Evolutionary conservation across 176 grass and related monocot species (phyloP).

Genomic region (Oryza nivara): DNA sequence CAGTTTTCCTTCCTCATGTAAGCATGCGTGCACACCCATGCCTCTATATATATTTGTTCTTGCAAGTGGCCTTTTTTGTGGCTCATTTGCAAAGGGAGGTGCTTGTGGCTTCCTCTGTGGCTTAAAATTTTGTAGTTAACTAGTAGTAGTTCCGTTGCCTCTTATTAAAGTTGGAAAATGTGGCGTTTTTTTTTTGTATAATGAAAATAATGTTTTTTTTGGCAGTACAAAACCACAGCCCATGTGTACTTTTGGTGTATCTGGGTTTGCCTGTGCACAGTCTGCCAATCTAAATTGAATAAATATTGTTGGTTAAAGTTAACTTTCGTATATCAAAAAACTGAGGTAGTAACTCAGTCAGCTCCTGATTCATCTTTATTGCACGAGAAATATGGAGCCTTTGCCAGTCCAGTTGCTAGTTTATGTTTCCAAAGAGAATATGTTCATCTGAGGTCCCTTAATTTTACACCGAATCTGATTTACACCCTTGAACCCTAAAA

Average conservation of each 20-base stretch:
- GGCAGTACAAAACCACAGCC: neutral
- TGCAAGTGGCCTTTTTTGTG: neutral
- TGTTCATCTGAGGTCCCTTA: too few species aligned
- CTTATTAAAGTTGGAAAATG: neutral
- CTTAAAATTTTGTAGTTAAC: constrained; percentile 29
- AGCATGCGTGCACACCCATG: neutral
- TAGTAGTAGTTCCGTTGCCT: constrained; percentile 10
- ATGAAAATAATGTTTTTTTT: constrained; percentile 5
- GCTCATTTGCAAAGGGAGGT: neutral
- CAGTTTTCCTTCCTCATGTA: constrained; percentile 4
- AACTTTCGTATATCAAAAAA: too few species aligned
- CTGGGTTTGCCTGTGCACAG: neutral
- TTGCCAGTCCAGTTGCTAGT: too few species aligned
- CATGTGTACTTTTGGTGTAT: neutral
- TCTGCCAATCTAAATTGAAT: neutral
- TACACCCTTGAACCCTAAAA: too few species aligned
- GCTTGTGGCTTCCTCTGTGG: neutral
- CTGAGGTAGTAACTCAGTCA: neutral
- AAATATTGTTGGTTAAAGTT: too few species aligned
- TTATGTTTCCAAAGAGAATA: too few species aligned
- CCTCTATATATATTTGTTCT: constrained; percentile 19
- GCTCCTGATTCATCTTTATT: neutral
- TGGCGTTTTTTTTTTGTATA: constrained; percentile 12
- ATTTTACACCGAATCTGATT: too few species aligned
- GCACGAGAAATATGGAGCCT: too few species aligned